These are phyloP conservation scores for Colletotrichum cereale DNA, from an alignment of 2,329 filamentous ascomycete species.

Conservation along the genomic window DNA sequence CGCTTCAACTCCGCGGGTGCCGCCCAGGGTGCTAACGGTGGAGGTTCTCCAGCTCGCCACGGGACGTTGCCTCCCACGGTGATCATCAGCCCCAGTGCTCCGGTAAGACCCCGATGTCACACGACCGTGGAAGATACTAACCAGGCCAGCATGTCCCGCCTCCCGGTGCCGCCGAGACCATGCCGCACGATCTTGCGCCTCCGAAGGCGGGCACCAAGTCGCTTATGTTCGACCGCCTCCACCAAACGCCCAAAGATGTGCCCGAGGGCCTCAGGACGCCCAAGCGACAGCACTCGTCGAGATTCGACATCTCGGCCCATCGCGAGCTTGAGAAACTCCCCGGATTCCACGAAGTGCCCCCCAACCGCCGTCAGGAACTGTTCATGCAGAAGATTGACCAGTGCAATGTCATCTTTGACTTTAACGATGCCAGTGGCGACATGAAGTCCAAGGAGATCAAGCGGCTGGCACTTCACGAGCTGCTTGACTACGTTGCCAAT, in stretches of 20 bases:
- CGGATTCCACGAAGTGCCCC: conserved; percentile 97
- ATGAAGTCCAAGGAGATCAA: conserved; percentile 99
- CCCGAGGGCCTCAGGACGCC: conserved; percentile 95
- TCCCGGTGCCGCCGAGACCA: conserved; percentile 93
- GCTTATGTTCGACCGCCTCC: conserved; percentile 86
- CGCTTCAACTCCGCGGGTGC: conserved; percentile 55
- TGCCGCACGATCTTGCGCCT: conserved; percentile 96
- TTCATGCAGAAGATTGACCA: conserved; percentile 99
- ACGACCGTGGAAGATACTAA: neutral
- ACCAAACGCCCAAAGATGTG: conserved; percentile 95
- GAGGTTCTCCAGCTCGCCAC: conserved; percentile 73
- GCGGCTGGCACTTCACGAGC: conserved; percentile 91
- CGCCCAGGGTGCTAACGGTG: conserved; percentile 56
- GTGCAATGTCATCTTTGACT: conserved; percentile 99
- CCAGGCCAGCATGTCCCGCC: conserved; percentile 83
- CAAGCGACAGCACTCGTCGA: conserved; percentile 95
- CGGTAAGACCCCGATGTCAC: conserved; percentile 69
- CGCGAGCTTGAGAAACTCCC: conserved; percentile 97
- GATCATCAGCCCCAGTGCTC: conserved; percentile 93
- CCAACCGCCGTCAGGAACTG: conserved; percentile 92
- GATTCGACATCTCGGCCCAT: conserved; percentile 97
- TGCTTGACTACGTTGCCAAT: conserved; percentile 98
- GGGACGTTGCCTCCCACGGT: conserved; percentile 84
- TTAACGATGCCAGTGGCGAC: conserved; percentile 96
- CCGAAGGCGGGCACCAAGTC: conserved; percentile 94